Evolutionary conservation across 805 yeast genomes (phyloP).

Genomic region (Pichia cabralensis): DNA sequence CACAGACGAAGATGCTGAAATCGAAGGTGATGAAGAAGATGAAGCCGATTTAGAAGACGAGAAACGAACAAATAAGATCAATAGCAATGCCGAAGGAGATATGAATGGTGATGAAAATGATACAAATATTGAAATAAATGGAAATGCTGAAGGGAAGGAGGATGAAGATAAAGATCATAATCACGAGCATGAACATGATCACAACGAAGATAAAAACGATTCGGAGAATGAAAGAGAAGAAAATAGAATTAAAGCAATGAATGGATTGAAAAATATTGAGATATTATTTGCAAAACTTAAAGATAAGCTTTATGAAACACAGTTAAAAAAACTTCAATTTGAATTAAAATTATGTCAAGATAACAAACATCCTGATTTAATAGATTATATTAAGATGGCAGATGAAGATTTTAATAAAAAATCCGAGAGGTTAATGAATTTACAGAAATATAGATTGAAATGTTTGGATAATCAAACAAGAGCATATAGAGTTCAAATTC

Average conservation of each 20-base stretch:
- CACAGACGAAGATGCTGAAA: constrained; percentile 18
- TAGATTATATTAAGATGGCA: constrained; percentile 59
- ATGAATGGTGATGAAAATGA: constrained; percentile 7
- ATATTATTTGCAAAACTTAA: constrained; percentile 77
- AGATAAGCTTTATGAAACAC: constrained; percentile 78
- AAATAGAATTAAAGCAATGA: constrained; percentile 53
- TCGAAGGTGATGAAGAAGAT: neutral
- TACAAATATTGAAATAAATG: constrained; percentile 3
- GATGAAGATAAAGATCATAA: constrained; percentile 18
- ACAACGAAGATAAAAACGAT: constrained; percentile 22
- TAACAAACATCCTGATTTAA: constrained; percentile 87
- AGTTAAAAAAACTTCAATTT: constrained; percentile 61
- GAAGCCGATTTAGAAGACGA: constrained; percentile 7
- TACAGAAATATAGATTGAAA: constrained; percentile 55
- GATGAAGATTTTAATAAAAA: constrained; percentile 67
- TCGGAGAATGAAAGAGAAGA: constrained; percentile 25
- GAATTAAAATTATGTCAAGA: constrained; percentile 80
- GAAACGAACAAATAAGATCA: constrained; percentile 14
- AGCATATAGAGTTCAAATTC: constrained; percentile 69
- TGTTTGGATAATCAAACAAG: constrained; percentile 75
- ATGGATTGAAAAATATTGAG: constrained; percentile 71
- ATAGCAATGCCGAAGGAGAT: constrained; percentile 14
- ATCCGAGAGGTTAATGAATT: constrained; percentile 28
- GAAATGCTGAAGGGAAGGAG: constrained; percentile 12
- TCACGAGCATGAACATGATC: constrained; percentile 18